phyloP scores from a whole-genome alignment of 2,329 filamentous ascomycete genomes.

The Claviceps pusilla region DNA sequence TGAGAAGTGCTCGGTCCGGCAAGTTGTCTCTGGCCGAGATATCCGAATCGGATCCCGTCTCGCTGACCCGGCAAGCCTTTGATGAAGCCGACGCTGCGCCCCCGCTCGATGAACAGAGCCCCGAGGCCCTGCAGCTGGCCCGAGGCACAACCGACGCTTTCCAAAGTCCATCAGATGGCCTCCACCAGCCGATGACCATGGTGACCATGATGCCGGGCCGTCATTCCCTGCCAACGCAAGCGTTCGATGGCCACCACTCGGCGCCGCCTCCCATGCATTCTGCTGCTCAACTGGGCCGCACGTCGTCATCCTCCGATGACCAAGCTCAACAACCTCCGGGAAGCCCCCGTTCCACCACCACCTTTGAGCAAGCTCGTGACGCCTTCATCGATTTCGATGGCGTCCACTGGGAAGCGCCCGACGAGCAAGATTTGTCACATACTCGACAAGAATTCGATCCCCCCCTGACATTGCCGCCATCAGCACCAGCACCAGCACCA shows the following conservation, averaged over 20 bases:
- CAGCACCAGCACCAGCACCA: slow-evolving; percentile 4
- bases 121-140: slow-evolving; percentile 10
- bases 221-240: slow-evolving; percentile 6
- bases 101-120: slow-evolving; percentile 24
- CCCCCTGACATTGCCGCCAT: background rate
- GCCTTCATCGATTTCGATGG: slow-evolving; percentile 74
- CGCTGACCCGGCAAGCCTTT: slow-evolving; percentile 35
- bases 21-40: slow-evolving; percentile 41
- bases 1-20: slow-evolving; percentile 33
- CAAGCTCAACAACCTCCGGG: slow-evolving; percentile 14
- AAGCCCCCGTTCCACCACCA: slow-evolving; percentile 42
- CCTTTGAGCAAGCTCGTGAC: slow-evolving; percentile 49
- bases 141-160: slow-evolving; percentile 19
- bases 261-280: background rate
- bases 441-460: slow-evolving; percentile 11
- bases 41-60: slow-evolving; percentile 38
- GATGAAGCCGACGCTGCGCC: slow-evolving; percentile 35
- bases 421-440: slow-evolving; percentile 14
- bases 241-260: background rate
- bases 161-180: slow-evolving; percentile 16
- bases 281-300: no score
- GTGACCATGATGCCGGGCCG: slow-evolving; percentile 15
- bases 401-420: slow-evolving; percentile 52
- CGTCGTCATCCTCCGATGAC: background rate
- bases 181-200: slow-evolving; percentile 11